Evolutionary conservation across 2,329 filamentous ascomycete genomes (phyloP).

Genomic region (Leptographium wingfieldii): DNA sequence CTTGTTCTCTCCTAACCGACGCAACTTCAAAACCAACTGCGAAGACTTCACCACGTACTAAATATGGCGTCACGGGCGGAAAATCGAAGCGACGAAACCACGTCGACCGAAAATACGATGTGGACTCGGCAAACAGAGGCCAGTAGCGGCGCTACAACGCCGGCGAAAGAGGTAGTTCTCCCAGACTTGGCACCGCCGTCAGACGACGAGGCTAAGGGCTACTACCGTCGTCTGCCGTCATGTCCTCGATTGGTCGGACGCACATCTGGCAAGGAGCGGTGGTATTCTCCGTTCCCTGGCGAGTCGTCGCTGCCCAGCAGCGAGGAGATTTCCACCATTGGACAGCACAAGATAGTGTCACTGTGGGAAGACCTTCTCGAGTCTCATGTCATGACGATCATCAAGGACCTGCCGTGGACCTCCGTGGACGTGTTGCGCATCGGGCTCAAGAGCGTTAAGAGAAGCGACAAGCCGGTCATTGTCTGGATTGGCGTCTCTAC

Average conservation of each 20-base stretch:
- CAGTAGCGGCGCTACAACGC: background rate
- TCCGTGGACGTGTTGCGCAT: conserved; percentile 1
- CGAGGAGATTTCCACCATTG: background rate
- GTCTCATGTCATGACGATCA: background rate
- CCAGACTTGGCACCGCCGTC: background rate
- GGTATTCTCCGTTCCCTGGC: background rate
- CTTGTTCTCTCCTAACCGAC: too few species aligned
- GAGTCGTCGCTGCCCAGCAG: background rate
- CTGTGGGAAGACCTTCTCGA: background rate
- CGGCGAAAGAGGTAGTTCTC: background rate
- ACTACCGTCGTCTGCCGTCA: background rate
- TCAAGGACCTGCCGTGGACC: background rate
- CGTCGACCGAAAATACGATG: background rate
- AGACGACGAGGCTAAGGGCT: background rate
- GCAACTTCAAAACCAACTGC: too few species aligned
- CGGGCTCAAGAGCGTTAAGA: background rate
- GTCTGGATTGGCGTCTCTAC: conserved; percentile 3
- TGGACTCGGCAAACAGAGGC: background rate
- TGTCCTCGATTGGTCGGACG: background rate
- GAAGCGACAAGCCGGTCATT: background rate
- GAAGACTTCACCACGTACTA: too few species aligned
- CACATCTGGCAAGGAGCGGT: background rate
- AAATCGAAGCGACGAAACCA: background rate
- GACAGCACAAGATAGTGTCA: background rate
- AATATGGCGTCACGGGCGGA: too few species aligned